Conservation (phyloP, 2,329 filamentous ascomycete species). For the Aspergillus sp. region DNA sequence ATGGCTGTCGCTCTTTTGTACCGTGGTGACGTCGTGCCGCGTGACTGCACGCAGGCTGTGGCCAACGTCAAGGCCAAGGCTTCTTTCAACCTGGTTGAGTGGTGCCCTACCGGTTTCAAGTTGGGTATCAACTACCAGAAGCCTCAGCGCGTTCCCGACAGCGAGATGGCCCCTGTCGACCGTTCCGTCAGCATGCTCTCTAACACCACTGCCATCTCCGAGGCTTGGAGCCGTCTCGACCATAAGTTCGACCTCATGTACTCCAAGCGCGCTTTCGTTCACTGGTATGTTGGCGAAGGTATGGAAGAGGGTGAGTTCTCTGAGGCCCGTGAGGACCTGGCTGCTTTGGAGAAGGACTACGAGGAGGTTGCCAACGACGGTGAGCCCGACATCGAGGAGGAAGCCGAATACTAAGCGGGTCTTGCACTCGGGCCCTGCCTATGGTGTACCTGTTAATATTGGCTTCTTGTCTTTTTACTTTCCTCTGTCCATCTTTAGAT, state of each 20-base stretch:
- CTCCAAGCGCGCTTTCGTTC: constrained; percentile 62
- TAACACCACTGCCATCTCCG: constrained; percentile 61
- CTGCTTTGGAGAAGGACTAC: constrained; percentile 79
- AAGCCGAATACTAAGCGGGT: constrained; percentile 27
- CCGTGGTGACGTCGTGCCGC: constrained; percentile 59
- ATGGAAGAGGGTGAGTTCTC: constrained; percentile 92
- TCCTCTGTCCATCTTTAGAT: constrained; percentile 11
- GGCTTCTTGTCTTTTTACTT: constrained; percentile 9
- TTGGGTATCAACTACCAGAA: constrained; percentile 62
- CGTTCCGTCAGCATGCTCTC: constrained; percentile 56
- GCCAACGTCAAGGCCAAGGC: constrained; percentile 57
- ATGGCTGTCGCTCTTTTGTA: constrained; percentile 63
- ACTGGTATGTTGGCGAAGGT: constrained; percentile 76
- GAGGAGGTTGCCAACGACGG: constrained; percentile 73
- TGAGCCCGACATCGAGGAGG: constrained; percentile 55
- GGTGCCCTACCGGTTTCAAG: constrained; percentile 65
- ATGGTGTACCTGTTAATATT: neutral
- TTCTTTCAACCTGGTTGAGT: constrained; percentile 61
- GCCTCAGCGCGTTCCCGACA: constrained; percentile 46
- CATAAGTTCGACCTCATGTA: constrained; percentile 68
- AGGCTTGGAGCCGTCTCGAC: constrained; percentile 58
- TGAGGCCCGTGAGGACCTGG: constrained; percentile 78
- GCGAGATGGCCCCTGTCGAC: constrained; percentile 49
- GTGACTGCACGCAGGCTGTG: constrained; percentile 54
- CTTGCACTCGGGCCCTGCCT: neutral